Evolutionary conservation across 257 asterid species (phyloP).

Genomic region (Primulina huaijiensis): DNA sequence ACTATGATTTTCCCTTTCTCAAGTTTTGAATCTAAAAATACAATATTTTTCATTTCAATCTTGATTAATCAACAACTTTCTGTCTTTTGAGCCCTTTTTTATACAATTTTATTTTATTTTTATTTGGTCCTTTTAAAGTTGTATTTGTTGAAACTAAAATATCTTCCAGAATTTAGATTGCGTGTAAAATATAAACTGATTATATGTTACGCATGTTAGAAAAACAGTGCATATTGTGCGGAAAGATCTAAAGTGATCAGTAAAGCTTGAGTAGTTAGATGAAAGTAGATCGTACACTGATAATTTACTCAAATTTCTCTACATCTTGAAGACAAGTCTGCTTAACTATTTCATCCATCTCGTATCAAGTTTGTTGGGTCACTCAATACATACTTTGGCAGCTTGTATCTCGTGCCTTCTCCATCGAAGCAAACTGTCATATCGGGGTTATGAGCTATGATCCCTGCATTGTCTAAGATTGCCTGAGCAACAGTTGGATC

Average conservation of each 20-base stretch:
- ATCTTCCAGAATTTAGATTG: not conserved
- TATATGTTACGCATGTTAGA: not conserved
- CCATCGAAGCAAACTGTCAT: conserved; percentile 73
- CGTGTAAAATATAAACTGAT: not conserved
- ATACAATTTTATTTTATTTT: no score
- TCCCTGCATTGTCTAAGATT: conserved; percentile 64
- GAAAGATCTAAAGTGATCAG: not conserved
- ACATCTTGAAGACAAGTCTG: not conserved
- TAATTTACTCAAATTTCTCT: not conserved
- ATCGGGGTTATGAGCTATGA: conserved; percentile 58
- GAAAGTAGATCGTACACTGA: not conserved
- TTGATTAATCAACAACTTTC: not conserved
- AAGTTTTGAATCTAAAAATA: not conserved
- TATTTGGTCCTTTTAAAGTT: not conserved
- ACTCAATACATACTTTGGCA: conserved; percentile 75
- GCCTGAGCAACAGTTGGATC: conserved; percentile 56
- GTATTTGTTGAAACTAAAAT: not conserved
- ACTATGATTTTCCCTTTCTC: not conserved
- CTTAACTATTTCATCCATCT: conserved; percentile 26
- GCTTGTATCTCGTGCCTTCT: conserved; percentile 70
- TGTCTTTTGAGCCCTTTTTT: not conserved
- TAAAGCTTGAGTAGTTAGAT: not conserved
- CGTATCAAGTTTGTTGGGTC: conserved; percentile 75
- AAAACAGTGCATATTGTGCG: not conserved
- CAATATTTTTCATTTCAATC: not conserved